Base-by-base conservation (phyloP, 768 basidiomycete genomes). In the Lentinula detonsa region DNA sequence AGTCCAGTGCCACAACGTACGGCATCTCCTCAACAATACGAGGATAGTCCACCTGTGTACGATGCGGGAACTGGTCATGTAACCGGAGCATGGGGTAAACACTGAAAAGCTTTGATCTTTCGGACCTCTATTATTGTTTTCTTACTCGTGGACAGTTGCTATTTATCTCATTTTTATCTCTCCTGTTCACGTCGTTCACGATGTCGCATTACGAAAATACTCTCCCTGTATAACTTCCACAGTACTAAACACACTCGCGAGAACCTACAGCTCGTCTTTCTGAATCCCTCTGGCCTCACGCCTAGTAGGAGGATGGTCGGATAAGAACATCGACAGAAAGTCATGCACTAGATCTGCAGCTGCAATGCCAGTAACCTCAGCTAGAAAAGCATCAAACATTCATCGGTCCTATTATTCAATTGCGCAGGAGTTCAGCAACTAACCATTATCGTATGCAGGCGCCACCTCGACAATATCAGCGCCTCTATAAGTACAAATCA, bases 401-500 rank as follows among this genome's bases (percentile, higher is more conserved):
- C 37, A 35, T 31, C 34, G 31, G 45, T 34, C 21, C 28, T 9
- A 49, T 5, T 5, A 15, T 28, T 23, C 16, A 9, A 9, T 35
- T n/a, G 34, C 8, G 13, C 28, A 34, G 43, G 18, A 43, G 16
- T 23, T 23, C 51, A 54, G 9, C 48, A 57, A 45, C 77, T 49
- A 61, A 85, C 86, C 87, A 63, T 85, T 77, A 71, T 88, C 88
- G 70, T 90, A 89, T 15, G 86, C 83, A 9, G 89, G 88, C 1
- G 87, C 74, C 34, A 91, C 89, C 70, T 90, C 88, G 33, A 91
- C 86, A 55, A 90, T 72, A 67, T 90, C 88, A 7, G 83, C 84
- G 34, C 88, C 89, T 37, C 87, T 87, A 67, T 11, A 23, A 33
- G 5, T 49, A 40, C 1, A 50, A 34, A 54, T 4, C 33, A 31